Conservation (phyloP, 2,329 filamentous ascomycete genomes). For the Hypoxylon sp. region DNA sequence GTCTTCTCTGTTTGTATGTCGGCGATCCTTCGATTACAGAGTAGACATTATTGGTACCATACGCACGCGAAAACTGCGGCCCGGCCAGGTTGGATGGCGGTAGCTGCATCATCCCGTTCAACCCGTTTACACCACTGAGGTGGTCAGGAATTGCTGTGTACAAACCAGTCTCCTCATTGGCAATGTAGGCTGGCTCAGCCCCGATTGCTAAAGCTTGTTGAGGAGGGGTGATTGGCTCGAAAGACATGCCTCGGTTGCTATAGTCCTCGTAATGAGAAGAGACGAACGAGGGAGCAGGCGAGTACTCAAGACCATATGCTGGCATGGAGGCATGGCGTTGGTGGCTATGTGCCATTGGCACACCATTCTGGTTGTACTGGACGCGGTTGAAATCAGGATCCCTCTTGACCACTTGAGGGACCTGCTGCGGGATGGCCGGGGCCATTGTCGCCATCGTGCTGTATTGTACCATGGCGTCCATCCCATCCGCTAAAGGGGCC, state of each 20-base stretch:
- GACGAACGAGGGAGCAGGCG: slow-evolving; percentile 95
- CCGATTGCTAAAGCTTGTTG: slow-evolving; percentile 87
- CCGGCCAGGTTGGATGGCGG: slow-evolving; percentile 86
- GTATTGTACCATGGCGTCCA: slow-evolving; percentile 81
- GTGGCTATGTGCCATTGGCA: slow-evolving; percentile 84
- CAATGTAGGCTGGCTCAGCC: slow-evolving; percentile 94
- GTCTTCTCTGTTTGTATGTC: slow-evolving; percentile 96
- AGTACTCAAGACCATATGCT: slow-evolving; percentile 94
- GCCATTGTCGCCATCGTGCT: slow-evolving; percentile 77
- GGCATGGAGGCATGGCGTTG: slow-evolving; percentile 99
- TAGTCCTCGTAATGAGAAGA: slow-evolving; percentile 99
- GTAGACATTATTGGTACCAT: slow-evolving; percentile 83
- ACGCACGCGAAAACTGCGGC: slow-evolving; percentile 81
- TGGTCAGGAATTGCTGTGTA: slow-evolving; percentile 96
- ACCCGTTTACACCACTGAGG: slow-evolving; percentile 75
- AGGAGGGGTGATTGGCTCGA: slow-evolving; percentile 95
- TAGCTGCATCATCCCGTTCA: slow-evolving; percentile 91
- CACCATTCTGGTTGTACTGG: slow-evolving; percentile 92
- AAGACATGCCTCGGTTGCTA: slow-evolving; percentile 94
- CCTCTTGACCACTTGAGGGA: slow-evolving; percentile 78
- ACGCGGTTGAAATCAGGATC: slow-evolving; percentile 86
- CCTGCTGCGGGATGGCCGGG: slow-evolving; percentile 74
- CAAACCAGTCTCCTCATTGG: slow-evolving; percentile 95
- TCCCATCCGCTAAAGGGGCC: slow-evolving; percentile 70
- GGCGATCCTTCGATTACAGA: slow-evolving; percentile 97